phyloP scores from a whole-genome alignment of 2,329 filamentous ascomycete genomes.

The Monosporascus sp. region DNA sequence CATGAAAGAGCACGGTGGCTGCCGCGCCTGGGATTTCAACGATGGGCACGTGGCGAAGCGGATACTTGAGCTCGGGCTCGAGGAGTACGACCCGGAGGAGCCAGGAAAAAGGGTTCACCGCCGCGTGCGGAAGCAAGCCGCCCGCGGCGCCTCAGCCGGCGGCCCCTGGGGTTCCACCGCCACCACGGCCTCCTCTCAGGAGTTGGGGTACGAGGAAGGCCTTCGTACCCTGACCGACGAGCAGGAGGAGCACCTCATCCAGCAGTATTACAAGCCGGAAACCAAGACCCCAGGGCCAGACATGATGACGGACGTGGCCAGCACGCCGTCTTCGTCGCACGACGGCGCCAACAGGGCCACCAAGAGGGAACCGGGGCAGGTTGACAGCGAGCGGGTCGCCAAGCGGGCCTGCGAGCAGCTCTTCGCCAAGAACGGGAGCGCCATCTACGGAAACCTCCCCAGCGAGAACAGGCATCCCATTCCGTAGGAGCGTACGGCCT shows the following conservation, averaged over 20 bases:
- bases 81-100: slow-evolving; percentile 37
- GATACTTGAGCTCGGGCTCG: slow-evolving; percentile 41
- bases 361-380: slow-evolving; percentile 13
- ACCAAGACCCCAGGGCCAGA: slow-evolving; percentile 13
- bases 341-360: slow-evolving; percentile 7
- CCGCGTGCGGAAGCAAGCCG: slow-evolving; percentile 32
- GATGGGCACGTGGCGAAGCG: slow-evolving; percentile 44
- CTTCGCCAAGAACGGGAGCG: background rate
- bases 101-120: slow-evolving; percentile 37
- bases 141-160: slow-evolving; percentile 12
- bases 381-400: slow-evolving; percentile 30
- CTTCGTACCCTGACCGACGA: slow-evolving; percentile 22
- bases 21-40: slow-evolving; percentile 45
- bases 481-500: background rate
- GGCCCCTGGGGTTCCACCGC: slow-evolving; percentile 12
- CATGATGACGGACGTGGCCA: slow-evolving; percentile 7
- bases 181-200: background rate
- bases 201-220: slow-evolving; percentile 12
- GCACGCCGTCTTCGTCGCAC: background rate
- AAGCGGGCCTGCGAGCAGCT: slow-evolving; percentile 26
- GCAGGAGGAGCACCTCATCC: slow-evolving; percentile 27
- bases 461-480: background rate
- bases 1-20: slow-evolving; percentile 47
- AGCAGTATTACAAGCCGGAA: slow-evolving; percentile 21
- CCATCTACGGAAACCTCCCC: background rate